phyloP scores from a whole-genome alignment of 768 basidiomycete genomes.

The Glaciozyma martinii region DNA sequence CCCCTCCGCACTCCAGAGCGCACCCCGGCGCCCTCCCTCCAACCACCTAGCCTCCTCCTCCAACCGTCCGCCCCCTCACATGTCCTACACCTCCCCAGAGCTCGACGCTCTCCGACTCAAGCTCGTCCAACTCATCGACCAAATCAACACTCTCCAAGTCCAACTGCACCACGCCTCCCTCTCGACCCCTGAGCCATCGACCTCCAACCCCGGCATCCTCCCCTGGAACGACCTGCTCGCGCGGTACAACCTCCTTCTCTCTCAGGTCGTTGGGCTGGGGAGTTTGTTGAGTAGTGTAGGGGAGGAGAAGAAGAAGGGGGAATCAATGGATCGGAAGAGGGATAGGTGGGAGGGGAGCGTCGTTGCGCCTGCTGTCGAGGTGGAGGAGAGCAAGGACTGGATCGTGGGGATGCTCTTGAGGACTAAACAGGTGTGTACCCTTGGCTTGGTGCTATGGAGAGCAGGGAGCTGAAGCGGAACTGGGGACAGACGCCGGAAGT shows the following conservation, averaged over 20 bases:
- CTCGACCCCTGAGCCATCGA: slow-evolving; percentile 4
- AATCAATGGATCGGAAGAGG: slow-evolving; percentile 11
- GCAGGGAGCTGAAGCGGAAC: background rate
- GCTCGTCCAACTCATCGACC: slow-evolving; percentile 26
- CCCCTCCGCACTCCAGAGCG: too few relatives aligned
- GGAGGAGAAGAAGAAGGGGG: background rate
- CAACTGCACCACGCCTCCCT: slow-evolving; percentile 18
- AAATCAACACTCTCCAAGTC: slow-evolving; percentile 12
- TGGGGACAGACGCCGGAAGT: slow-evolving; percentile 14
- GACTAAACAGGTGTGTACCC: slow-evolving; percentile 22
- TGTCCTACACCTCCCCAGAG: background rate
- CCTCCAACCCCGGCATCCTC: slow-evolving; percentile 10
- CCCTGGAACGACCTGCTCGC: slow-evolving; percentile 18
- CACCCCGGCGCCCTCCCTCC: too few relatives aligned
- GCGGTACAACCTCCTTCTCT: slow-evolving; percentile 16
- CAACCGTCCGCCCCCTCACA: background rate
- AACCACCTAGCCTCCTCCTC: background rate
- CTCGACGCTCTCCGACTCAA: slow-evolving; percentile 23
- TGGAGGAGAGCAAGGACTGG: slow-evolving; percentile 30
- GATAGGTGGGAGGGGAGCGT: slow-evolving; percentile 18
- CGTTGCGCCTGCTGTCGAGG: slow-evolving; percentile 12
- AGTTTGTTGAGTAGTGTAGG: slow-evolving; percentile 1
- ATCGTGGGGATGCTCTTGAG: slow-evolving; percentile 23
- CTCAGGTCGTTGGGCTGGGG: slow-evolving; percentile 10
- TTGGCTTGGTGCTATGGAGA: too few relatives aligned